phyloP scores from a whole-genome alignment of 169 alveolate species.

The Sarcocystis neurona region DNA sequence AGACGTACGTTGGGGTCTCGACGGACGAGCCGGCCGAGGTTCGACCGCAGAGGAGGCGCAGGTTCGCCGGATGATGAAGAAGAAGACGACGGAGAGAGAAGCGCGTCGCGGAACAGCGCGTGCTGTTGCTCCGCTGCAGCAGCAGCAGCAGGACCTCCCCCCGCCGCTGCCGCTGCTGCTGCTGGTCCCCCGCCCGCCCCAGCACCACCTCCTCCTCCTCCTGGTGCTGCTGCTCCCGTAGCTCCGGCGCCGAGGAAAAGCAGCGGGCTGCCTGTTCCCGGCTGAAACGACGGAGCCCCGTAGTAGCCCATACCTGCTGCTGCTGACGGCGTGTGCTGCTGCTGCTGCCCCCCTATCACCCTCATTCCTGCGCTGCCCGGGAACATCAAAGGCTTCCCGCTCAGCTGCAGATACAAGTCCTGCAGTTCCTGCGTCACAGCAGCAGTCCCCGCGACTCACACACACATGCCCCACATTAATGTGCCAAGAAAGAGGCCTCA shows the following conservation, averaged over 20 bases:
- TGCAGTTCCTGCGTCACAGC: constrained; percentile 27
- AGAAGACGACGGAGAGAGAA: too few relatives aligned
- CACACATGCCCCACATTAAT: too few relatives aligned
- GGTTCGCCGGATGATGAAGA: too few relatives aligned
- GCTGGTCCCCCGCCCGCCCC: not conserved
- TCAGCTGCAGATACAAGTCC: constrained; percentile 10
- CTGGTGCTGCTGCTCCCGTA: not conserved
- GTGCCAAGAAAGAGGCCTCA: too few relatives aligned
- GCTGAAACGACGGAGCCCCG: too few relatives aligned
- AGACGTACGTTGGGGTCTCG: constrained; percentile 9
- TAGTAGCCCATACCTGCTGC: too few relatives aligned
- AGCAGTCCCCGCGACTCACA: too few relatives aligned
- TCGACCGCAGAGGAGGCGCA: not conserved
- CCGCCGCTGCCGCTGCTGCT: not conserved
- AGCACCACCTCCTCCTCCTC: not conserved
- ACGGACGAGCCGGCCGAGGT: constrained; percentile 12
- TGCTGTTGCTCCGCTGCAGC: not conserved
- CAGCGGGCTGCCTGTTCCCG: not conserved
- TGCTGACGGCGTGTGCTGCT: too few relatives aligned
- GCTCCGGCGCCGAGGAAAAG: constrained; percentile 4
- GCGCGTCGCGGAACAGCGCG: too few relatives aligned
- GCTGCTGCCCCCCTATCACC: too few relatives aligned
- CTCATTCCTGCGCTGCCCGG: too few relatives aligned
- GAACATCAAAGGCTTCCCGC: not conserved
- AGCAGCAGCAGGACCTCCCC: not conserved